Percentiles rank a stretch among this genome's conserved stretches.
These are phyloP conservation scores for Calonectria pseudoreteaudii DNA, from an alignment of 2,329 filamentous ascomycete genomes.

Conservation along the genomic window DNA sequence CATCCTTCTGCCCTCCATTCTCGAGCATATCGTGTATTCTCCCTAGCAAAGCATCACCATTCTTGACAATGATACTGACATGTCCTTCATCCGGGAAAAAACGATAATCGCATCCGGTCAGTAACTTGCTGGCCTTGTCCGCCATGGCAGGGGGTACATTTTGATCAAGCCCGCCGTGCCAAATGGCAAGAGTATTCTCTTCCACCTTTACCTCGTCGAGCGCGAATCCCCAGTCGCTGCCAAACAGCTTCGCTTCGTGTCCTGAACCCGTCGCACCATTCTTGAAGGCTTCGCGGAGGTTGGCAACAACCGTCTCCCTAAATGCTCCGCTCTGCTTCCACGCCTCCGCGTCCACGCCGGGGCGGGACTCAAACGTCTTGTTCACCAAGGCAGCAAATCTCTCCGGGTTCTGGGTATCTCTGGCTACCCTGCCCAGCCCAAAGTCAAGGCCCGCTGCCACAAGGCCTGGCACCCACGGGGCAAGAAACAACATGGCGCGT, in stretches of 20 bases:
- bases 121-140: conserved; percentile 15
- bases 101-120: conserved; percentile 3
- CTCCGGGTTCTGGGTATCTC: conserved; percentile 17
- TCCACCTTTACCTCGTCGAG: conserved; percentile 28
- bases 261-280: conserved; percentile 17
- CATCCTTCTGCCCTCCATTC: neutral
- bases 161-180: conserved; percentile 24
- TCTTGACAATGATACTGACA: conserved; percentile 12
- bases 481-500: conserved; percentile 23
- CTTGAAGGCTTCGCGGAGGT: conserved; percentile 22
- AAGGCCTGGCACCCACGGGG: conserved; percentile 22
- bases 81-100: conserved; percentile 22
- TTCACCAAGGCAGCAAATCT: neutral
- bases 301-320: conserved; percentile 1
- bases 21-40: conserved; percentile 3
- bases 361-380: conserved; percentile 13
- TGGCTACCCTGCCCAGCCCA: conserved; percentile 16
- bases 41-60: neutral
- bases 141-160: conserved; percentile 23
- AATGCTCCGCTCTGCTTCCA: conserved; percentile 14
- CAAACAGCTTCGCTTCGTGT: conserved; percentile 25
- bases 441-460: conserved; percentile 13
- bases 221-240: conserved; percentile 32
- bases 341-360: conserved; percentile 14
- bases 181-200: conserved; percentile 12